Evolutionary conservation across 1,284 basidiomycete species (phyloP), one percentile per base, ranked within the genome.

Genomic region (Gymnopus androsaceus): DNA sequence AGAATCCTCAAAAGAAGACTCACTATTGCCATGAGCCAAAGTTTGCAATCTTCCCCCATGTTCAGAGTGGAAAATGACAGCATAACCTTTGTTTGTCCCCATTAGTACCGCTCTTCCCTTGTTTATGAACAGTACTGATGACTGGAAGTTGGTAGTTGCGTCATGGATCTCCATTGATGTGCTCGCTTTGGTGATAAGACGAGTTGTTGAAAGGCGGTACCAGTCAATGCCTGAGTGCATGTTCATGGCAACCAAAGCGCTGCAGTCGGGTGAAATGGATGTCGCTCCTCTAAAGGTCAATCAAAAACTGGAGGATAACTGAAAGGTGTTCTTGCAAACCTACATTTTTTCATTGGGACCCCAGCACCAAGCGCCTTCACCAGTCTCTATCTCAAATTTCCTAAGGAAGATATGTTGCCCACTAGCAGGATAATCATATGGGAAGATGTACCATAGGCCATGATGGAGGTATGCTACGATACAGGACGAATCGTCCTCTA

Each of bases 391-490:
- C 5, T 49, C 9, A 36, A 34, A 34, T 17, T 34, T 25, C 47
- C 47, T 49, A 34, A 21, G 47, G 19, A n/a, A 27, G 25, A 38
- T n/a, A n/a, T n/a, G n/a, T n/a, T 19, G 15, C 41, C 17, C 3
- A 44, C 6, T 19, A n/a, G 14, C 3, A 25, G 21, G 14, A 21
- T 44, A 25, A 6, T 5, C 19, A 14, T 7, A 33, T n/a, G 36
- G 4, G 8, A 31, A 33, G n/a, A 33, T 21, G 15, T 49, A 49
- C 47, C 47, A 49, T 15, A 49, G 30, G n/a, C 47, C 33, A 23
- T 49, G 47, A 36, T 49, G 47, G 9, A 49, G 47, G 25, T 49
- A 49, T 34, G 12, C 21, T 15, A 49, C 19, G 30, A 49, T 12
- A 12, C 28, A 21, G 5, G 9, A 11, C 9, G 5, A 7, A 4